Base-by-base conservation (phyloP, 495 filamentous ascomycete species). In the Penicillium herquei region DNA sequence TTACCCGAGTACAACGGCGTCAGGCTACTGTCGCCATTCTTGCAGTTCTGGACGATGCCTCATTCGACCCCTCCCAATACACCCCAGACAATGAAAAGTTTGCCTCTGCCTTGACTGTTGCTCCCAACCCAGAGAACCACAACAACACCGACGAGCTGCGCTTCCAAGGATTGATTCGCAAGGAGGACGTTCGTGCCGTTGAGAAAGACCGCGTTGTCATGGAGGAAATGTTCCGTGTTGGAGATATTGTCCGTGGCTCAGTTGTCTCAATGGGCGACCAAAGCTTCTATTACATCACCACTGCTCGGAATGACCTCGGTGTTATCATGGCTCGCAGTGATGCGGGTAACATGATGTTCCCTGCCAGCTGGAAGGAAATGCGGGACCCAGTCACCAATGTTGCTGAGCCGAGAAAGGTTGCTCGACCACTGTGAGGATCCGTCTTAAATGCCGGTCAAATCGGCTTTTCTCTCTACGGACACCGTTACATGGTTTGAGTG, bases 161-260 rank as follows among this genome's bases (percentile, higher is more conserved):
- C 14, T 83, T 77, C 68, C 74, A 72, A 43, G 78, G 70, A 7
- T 63, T 78, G 12, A 79, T 86, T 42, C 80, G 93, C 8, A 84
- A 84, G 57, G 93, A 98, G 72, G 94, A 98, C 64, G 89, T 98
- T 11, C 79, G 94, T 49, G 91, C 90, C 14, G 96, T 93, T 39
- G 94, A 98, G 81, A 96, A 96, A 75, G 94, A 98, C 56, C 87
- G 85, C 51, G 91, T 98, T 18, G 89, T 89, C 66, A 87, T 96
- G 57, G 85, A 87, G 61, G 91, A 96, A 65, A 90, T 87, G 71
- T 98, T 97, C 70, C 80, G 93, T 55, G 90, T 93, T 11, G 94
- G 94, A 0, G 94, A 98, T 80, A 85, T 98, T 56, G 90, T 98
- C 39, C 79, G 92, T 51, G 94, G 90, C 11, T 82, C 88, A 21